Evolutionary conservation across 2,329 filamentous ascomycete species (phyloP), one percentile per base, ranked within the genome.

Genomic region (Metarhizium album): DNA sequence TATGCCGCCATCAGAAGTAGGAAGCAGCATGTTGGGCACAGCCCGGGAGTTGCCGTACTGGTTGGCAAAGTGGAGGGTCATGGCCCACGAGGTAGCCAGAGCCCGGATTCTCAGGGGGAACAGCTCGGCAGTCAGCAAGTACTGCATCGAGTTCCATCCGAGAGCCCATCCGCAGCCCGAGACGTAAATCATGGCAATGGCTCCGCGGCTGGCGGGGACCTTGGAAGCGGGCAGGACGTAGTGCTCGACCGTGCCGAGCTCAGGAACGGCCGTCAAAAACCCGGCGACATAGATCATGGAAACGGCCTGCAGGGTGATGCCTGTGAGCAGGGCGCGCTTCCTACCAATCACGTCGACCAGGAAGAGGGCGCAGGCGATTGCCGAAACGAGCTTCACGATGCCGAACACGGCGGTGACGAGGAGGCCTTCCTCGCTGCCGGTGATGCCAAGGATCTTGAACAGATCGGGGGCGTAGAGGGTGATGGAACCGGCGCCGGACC

Each of bases 1-100:
- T 53, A 81, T 74, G 1, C 77, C 77, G 2, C 75, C 75, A 1
- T 70, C 33, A 0, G 53, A 18, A 0, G 54, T 50, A 8, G 68
- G 56, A 1, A 90, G 72, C 43, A 90, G 77, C 84, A 90, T 87
- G 56, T 81, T 79, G 1, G 86, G 86, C 0, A 89, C 82, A 0
- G 86, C 84, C 35, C 86, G 82, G 1, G 80, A 76, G 69, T 87
- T 89, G 24, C 85, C 86, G 62, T 87, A 90, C 66, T 89, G 84
- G 65, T 87, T 87, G 53, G 78, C 82, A 61, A 90, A 90, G 66
- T 90, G 86, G 53, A 89, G 76, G 0, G 81, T 86, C 86, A 90
- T 90, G 45, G 83, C 80, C 61, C 86, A 74, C 0, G 80, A 85
- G 0, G 83, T 85, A 20, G 82, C 80, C 9, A 89, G 67, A 3